Conservation (phyloP, 208 protist species). For the Wallacemonas sp. region DNA sequence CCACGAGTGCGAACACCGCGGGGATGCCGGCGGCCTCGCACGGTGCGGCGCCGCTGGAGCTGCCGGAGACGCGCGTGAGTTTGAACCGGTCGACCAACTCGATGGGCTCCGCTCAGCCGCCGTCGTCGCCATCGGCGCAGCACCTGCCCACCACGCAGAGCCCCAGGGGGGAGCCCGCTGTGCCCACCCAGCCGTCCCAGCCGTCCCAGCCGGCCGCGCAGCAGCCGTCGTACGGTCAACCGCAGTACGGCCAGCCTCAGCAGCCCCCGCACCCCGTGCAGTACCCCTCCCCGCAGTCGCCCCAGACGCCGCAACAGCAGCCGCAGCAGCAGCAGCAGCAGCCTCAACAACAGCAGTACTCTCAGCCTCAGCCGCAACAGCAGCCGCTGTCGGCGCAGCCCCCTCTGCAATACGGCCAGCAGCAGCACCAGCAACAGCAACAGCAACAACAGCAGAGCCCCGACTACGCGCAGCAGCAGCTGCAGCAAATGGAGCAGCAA, state of each 20-base stretch:
- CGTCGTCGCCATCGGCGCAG: neutral
- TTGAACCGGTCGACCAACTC: constrained; percentile 13
- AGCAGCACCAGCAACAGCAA: constrained; percentile 16
- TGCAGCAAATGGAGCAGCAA: constrained; percentile 24
- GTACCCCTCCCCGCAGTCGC: too few relatives aligned
- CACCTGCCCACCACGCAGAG: constrained; percentile 14
- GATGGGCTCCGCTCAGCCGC: constrained; percentile 5
- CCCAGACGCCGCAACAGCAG: constrained; percentile 18
- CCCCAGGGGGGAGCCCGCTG: neutral
- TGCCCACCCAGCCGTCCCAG: constrained; percentile 16
- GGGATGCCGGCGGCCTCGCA: too few relatives aligned
- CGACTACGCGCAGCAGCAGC: constrained; percentile 16
- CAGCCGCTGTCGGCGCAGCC: constrained; percentile 17
- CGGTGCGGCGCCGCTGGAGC: too few relatives aligned
- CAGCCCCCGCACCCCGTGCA: constrained; percentile 27
- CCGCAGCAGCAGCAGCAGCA: constrained; percentile 2
- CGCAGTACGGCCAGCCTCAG: constrained; percentile 15
- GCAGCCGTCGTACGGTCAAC: constrained; percentile 16
- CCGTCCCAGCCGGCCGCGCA: neutral
- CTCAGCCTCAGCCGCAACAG: constrained; percentile 19
- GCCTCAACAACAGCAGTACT: constrained; percentile 24
- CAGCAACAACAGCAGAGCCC: constrained; percentile 3
- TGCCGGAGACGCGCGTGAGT: constrained; percentile 30
- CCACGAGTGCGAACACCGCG: constrained; percentile 3
- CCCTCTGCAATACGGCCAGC: constrained; percentile 24